These are phyloP conservation scores for Amoeboradix gromovi DNA, from an alignment of 371 early-diverging fungal genomes.

Conservation along the genomic window DNA sequence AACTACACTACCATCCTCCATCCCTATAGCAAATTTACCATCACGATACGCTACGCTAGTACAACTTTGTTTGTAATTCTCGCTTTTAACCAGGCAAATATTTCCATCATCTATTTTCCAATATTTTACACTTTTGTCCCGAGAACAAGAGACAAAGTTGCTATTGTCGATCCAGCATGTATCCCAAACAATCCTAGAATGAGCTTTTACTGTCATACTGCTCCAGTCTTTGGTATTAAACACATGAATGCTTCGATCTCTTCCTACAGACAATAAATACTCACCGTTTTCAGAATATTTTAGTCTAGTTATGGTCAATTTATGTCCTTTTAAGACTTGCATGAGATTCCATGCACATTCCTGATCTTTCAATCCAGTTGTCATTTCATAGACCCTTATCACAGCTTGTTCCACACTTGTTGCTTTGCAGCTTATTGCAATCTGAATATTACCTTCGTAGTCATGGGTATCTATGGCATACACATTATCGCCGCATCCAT, in stretches of 20 bases:
- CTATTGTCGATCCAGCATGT: constrained; percentile 49
- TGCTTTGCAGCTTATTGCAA: constrained; percentile 57
- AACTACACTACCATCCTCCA: neutral
- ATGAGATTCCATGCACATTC: constrained; percentile 27
- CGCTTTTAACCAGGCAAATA: neutral
- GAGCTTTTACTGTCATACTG: constrained; percentile 24
- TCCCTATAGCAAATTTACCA: neutral
- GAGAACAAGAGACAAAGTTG: constrained; percentile 59
- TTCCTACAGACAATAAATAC: constrained; percentile 41
- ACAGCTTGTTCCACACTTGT: constrained; percentile 40
- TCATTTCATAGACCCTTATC: constrained; percentile 32
- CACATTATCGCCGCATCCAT: neutral
- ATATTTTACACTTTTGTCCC: constrained; percentile 42
- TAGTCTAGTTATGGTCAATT: constrained; percentile 52
- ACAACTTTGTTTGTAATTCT: neutral
- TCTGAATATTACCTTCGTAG: constrained; percentile 4
- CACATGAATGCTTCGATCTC: constrained; percentile 57
- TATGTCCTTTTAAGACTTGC: constrained; percentile 32
- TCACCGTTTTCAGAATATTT: constrained; percentile 40
- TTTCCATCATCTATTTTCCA: neutral
- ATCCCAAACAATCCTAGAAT: constrained; percentile 82
- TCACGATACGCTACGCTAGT: neutral
- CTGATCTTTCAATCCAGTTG: neutral
- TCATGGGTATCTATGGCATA: neutral
- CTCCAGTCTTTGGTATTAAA: neutral